Conservation (phyloP, 305 asterid species). For the Fraxinus latifolia region DNA sequence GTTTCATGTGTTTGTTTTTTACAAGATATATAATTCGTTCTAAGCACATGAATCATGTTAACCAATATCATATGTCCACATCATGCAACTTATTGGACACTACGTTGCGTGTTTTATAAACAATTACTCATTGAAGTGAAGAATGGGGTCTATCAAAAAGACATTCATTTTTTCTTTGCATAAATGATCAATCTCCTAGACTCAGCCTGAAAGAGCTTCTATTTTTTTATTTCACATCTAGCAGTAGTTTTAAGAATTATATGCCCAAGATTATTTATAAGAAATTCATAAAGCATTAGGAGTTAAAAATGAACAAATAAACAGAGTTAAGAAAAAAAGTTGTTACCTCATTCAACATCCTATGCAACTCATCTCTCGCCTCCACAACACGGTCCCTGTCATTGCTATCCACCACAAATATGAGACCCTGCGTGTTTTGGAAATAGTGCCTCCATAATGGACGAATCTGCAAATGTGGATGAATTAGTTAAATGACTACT, state of each 20-base stretch:
- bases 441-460: conserved; percentile 90
- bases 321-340: neutral
- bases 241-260: neutral
- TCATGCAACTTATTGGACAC: neutral
- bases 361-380: conserved; percentile 79
- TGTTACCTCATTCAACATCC: conserved; percentile 77
- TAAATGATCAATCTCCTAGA: neutral
- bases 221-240: neutral
- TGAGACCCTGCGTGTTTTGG: conserved; percentile 81
- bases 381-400: conserved; percentile 73
- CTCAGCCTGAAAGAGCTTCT: neutral
- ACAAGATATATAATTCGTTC: neutral
- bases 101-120: neutral
- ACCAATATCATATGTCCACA: neutral
- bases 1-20: neutral
- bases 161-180: neutral
- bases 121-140: neutral
- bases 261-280: neutral
- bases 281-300: neutral
- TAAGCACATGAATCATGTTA: neutral
- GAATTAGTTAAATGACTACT: neutral
- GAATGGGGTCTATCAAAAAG: neutral
- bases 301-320: neutral
- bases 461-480: conserved; percentile 50
- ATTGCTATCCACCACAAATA: conserved; percentile 75